These are phyloP conservation scores for Boletus mariae DNA, from an alignment of 1,284 basidiomycete species.

Conservation along the genomic window DNA sequence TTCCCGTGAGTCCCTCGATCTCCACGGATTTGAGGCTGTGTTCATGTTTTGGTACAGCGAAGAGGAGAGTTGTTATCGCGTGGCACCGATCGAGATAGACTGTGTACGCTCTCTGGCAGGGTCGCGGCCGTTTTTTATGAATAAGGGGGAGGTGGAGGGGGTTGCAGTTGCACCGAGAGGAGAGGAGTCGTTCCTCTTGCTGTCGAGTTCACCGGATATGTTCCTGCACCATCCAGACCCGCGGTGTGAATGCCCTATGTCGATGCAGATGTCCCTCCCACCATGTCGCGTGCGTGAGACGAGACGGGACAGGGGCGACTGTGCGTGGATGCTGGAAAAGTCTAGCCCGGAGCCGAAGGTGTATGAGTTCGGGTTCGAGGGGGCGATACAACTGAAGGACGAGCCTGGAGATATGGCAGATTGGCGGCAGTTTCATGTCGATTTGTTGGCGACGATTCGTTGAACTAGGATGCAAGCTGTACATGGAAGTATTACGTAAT, in stretches of 20 bases:
- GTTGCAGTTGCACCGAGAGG: not conserved
- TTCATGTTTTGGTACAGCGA: slow-evolving; percentile 5
- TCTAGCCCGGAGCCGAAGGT: slow-evolving; percentile 22
- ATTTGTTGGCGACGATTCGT: slow-evolving; percentile 21
- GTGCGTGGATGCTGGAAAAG: slow-evolving; percentile 30
- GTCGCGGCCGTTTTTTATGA: slow-evolving; percentile 15
- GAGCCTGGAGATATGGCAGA: slow-evolving; percentile 10
- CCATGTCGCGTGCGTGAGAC: slow-evolving; percentile 6
- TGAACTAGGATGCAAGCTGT: not conserved
- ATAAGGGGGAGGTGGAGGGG: slow-evolving; percentile 15
- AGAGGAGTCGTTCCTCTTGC: slow-evolving; percentile 18
- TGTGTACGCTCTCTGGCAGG: slow-evolving; percentile 1
- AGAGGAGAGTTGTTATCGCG: not conserved
- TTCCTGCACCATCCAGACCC: slow-evolving; percentile 6
- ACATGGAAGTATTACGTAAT: slow-evolving; percentile 22
- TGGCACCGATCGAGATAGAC: slow-evolving; percentile 13
- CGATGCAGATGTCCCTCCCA: slow-evolving; percentile 13
- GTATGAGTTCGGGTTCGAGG: slow-evolving; percentile 5
- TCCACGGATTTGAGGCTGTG: not conserved
- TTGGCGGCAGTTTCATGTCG: slow-evolving; percentile 31
- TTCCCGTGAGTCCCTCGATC: slow-evolving; percentile 13
- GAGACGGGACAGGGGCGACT: slow-evolving; percentile 4
- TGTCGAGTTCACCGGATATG: slow-evolving; percentile 15
- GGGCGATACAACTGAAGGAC: slow-evolving; percentile 2
- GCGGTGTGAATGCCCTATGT: slow-evolving; percentile 8